Conservation (phyloP, 805 yeast species). For the Kurtzmaniella fragi region DNA sequence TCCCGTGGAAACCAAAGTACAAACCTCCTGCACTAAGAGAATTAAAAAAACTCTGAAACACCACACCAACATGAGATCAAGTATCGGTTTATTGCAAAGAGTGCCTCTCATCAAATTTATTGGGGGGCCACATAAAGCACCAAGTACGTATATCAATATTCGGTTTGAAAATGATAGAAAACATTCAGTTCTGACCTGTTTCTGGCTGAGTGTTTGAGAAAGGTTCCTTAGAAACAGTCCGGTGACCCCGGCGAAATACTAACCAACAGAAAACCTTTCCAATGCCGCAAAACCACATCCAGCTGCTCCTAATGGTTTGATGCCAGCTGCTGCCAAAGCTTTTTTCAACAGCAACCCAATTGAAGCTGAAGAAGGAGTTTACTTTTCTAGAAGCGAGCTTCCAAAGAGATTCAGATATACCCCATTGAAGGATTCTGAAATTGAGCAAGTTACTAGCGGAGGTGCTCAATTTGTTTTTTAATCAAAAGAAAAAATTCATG, state of each 20-base stretch:
- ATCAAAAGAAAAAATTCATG: not conserved
- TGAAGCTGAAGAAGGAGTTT: constrained; percentile 37
- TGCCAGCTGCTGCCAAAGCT: constrained; percentile 23
- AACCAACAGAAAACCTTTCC: constrained; percentile 9
- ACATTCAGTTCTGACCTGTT: no score
- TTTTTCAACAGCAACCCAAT: constrained; percentile 30
- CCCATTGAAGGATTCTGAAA: constrained; percentile 59
- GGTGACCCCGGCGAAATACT: not conserved
- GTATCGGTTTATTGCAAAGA: constrained; percentile 34
- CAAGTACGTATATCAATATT: constrained; percentile 32
- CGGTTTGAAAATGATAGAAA: not conserved
- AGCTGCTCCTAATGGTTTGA: constrained; percentile 38
- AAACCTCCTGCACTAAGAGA: not conserved
- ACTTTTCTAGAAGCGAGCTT: constrained; percentile 55
- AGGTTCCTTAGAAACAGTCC: not conserved
- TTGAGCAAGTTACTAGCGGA: constrained; percentile 74
- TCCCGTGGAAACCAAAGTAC: no score
- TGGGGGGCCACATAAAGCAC: constrained; percentile 67
- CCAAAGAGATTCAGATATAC: constrained; percentile 72
- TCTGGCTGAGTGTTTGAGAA: not conserved
- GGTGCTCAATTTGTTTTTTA: constrained; percentile 66
- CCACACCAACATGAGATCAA: constrained; percentile 24
- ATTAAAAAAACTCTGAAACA: not conserved
- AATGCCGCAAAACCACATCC: constrained; percentile 33
- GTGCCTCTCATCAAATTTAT: constrained; percentile 80